Evolutionary conservation across 495 filamentous ascomycete species (phyloP).

Genomic region (Aspergillus ostianus): DNA sequence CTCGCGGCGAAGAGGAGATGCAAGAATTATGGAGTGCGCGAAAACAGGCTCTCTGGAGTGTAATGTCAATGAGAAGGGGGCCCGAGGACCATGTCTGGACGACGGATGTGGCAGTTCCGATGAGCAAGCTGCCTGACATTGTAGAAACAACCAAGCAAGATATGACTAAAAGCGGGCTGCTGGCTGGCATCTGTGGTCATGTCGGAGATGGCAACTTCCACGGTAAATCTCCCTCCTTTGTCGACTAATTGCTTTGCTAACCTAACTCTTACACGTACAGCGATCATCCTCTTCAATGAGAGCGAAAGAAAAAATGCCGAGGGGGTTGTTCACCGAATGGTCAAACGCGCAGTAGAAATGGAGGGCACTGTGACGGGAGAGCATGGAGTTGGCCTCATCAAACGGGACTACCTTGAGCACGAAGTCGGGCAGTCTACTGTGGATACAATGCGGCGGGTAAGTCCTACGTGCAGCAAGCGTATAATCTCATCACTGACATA

Average conservation of each 20-base stretch:
- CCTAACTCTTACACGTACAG: constrained; percentile 21
- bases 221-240: constrained; percentile 32
- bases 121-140: constrained; percentile 59
- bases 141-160: constrained; percentile 62
- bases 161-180: constrained; percentile 52
- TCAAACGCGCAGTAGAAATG: constrained; percentile 55
- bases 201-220: constrained; percentile 69
- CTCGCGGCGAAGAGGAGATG: constrained; percentile 53
- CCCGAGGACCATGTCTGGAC: constrained; percentile 63
- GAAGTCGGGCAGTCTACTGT: constrained; percentile 56
- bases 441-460: constrained; percentile 62
- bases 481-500: constrained; percentile 13
- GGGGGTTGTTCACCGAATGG: constrained; percentile 49
- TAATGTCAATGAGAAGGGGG: constrained; percentile 55
- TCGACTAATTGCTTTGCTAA: no score
- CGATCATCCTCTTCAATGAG: constrained; percentile 57
- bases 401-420: constrained; percentile 54
- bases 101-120: constrained; percentile 66
- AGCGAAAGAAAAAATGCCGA: constrained; percentile 40
- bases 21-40: constrained; percentile 61
- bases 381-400: constrained; percentile 55
- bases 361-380: constrained; percentile 59
- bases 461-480: constrained; percentile 20
- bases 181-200: constrained; percentile 64
- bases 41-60: constrained; percentile 59